Evolutionary conservation across 192 early-diverging fungal species (phyloP).

Genomic region (Rhizophlyctis rosea): DNA sequence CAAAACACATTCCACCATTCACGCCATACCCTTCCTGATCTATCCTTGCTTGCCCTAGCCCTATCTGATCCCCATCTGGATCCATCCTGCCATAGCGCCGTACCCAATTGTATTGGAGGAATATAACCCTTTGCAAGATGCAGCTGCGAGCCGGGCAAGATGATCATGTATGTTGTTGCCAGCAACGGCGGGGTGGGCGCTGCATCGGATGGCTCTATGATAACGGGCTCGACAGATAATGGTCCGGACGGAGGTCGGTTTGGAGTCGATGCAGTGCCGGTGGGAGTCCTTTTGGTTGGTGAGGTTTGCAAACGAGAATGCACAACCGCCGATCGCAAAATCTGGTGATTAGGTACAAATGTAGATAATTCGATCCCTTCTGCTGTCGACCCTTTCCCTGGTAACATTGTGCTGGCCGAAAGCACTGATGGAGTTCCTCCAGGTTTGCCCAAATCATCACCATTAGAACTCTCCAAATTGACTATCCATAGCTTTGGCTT

Average conservation of each 20-base stretch:
- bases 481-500: constrained; percentile 21
- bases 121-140: neutral
- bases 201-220: neutral
- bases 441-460: neutral
- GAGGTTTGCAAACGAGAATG: no score
- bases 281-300: neutral
- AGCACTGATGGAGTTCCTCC: neutral
- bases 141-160: neutral
- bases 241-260: neutral
- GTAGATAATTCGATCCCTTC: neutral
- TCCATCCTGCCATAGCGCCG: neutral
- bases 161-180: neutral
- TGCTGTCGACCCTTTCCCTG: neutral
- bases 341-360: neutral
- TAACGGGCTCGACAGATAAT: neutral
- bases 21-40: neutral
- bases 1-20: neutral
- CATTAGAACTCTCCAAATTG: neutral
- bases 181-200: neutral
- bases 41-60: neutral
- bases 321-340: neutral
- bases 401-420: neutral
- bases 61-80: neutral
- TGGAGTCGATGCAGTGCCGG: neutral
- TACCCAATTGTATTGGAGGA: neutral